Percentiles rank a stretch among this genome's conserved stretches.
phyloP scores from a whole-genome alignment of 176 grass and related monocot genomes.

The Rhynchospora breviuscula region DNA sequence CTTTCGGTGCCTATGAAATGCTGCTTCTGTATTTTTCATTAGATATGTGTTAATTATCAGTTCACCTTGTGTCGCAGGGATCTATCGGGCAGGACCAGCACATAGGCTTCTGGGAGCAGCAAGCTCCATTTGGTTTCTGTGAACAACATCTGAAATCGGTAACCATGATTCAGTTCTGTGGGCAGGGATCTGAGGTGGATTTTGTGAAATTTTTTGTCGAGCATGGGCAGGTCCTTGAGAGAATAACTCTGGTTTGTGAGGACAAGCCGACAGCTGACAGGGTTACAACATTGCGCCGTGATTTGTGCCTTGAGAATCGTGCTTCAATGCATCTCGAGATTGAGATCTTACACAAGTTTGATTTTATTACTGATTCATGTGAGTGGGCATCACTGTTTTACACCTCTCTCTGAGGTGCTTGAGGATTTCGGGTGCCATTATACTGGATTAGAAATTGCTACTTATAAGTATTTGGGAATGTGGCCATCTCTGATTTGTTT shows the following conservation, averaged over 20 bases:
- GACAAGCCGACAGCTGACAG: conserved; percentile 12
- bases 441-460: conserved; percentile 4
- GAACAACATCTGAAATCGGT: conserved; percentile 3
- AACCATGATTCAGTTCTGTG: conserved; percentile 11
- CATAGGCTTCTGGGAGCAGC: not conserved
- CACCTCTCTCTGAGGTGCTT: not conserved
- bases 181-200: conserved; percentile 19
- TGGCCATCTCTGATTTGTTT: not conserved
- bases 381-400: not conserved
- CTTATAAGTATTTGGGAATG: not conserved
- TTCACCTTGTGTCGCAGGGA: not conserved
- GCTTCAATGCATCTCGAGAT: not conserved
- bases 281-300: not conserved
- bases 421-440: not conserved
- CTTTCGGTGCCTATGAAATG: not conserved
- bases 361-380: conserved; percentile 7
- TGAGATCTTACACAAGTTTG: not conserved
- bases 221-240: conserved; percentile 11
- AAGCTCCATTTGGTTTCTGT: conserved; percentile 7
- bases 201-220: conserved; percentile 15
- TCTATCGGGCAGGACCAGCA: not conserved
- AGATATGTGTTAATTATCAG: not conserved
- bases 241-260: conserved; percentile 10
- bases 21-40: not conserved
- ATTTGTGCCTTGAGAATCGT: not conserved